These are phyloP conservation scores for Rachicladosporium sp. DNA, from an alignment of 2,329 filamentous ascomycete genomes.

Conservation along the genomic window DNA sequence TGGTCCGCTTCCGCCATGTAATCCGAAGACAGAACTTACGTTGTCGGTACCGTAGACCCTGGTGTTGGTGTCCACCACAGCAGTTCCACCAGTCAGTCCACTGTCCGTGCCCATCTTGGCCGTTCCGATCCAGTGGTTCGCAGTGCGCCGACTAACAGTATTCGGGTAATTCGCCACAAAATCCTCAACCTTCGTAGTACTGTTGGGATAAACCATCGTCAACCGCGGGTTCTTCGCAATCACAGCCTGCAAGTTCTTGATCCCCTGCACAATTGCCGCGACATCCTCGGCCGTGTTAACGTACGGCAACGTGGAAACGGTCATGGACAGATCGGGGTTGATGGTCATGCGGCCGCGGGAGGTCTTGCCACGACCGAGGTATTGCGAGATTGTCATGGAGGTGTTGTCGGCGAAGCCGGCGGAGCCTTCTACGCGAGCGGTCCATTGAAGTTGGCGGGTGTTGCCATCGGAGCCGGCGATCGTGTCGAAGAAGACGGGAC, in stretches of 20 bases:
- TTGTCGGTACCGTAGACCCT: conserved; percentile 51
- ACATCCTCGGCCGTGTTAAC: conserved; percentile 46
- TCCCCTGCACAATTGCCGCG: conserved; percentile 48
- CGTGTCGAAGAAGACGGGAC: conserved; percentile 50
- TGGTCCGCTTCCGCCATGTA: background rate
- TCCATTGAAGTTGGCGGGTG: conserved; percentile 55
- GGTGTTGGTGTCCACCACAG: conserved; percentile 39
- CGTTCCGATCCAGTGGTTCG: conserved; percentile 36
- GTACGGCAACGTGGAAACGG: conserved; percentile 48
- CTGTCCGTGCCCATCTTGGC: conserved; percentile 31
- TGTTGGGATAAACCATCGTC: conserved; percentile 43
- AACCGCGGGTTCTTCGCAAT: conserved; percentile 43
- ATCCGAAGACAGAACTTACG: conserved; percentile 5
- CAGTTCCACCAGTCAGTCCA: conserved; percentile 27
- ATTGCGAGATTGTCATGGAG: conserved; percentile 36
- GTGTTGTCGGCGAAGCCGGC: conserved; percentile 29
- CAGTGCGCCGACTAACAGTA: conserved; percentile 26
- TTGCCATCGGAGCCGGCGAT: conserved; percentile 46
- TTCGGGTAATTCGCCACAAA: conserved; percentile 39
- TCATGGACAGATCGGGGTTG: conserved; percentile 44
- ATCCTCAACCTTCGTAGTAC: conserved; percentile 40
- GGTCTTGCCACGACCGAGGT: conserved; percentile 52
- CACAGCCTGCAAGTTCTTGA: conserved; percentile 47
- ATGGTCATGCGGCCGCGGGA: conserved; percentile 52
- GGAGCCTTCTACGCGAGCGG: conserved; percentile 49